Base-by-base conservation (phyloP, 2,329 filamentous ascomycete species). In the Colletotrichum sp. region DNA sequence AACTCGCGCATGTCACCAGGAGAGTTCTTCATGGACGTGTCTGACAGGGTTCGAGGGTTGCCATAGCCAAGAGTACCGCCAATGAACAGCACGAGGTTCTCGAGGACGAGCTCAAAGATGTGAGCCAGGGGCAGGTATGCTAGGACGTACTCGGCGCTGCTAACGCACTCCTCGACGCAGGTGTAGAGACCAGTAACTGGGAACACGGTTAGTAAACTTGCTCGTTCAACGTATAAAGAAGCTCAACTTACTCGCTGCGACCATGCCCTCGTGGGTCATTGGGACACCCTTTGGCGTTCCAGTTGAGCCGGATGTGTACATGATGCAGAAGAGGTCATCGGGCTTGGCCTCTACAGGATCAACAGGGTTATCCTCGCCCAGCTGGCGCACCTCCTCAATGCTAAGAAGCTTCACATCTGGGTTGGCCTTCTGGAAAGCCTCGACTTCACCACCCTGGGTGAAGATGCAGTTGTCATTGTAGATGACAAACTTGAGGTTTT, bases 71-170 rank as follows among this genome's bases (percentile, higher is more conserved):
- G 93, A 36, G 94, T 96, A 80, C 94, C 96, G 80, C 97, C 97
- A 89, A 96, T 95, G 86, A 93, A 97, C 77, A 99, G 86, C 75
- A 94, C 95, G 9, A 96, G 89, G 84, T 98, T 98, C 87, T 99
- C 97, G 79, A 99, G 95, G 75, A 96, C 94, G 85, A 98, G 97
- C 85, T 99, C 97, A 81, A 99, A 93, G 81, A 99, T 99, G 83
- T 99, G 97, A 3, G 97, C 96, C 69, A 98, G 93, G 3, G 97
- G 97, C 16, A 99, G 92, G 85, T 99, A 99, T 27, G 96, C 95
- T 62, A 99, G 90, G 59, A 99, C 89, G 62, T 91, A 91, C 80
- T 99, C 97, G 62, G 90, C 92, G 74, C 94, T 92, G 76, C 93
- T 93, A 66, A 99, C 91, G 81, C 94, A 94, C 75, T 93, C 92